Percentiles rank a stretch among this genome's conserved stretches.
Conservation (phyloP, 164 flowering plant species). For the Magnolia officinalis region DNA sequence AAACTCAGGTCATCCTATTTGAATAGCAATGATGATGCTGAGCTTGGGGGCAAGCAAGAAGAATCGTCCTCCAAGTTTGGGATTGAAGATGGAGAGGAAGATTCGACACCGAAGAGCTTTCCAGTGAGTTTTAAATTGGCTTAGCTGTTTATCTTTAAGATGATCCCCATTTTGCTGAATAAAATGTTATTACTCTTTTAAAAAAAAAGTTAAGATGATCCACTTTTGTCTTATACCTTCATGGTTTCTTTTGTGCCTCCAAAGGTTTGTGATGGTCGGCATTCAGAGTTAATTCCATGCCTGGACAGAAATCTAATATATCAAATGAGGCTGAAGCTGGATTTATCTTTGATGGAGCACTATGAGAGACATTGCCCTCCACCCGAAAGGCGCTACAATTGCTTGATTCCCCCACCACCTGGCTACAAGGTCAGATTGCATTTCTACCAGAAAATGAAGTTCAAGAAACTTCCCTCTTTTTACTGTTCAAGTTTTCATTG, state of each 20-base stretch:
- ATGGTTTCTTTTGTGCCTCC: neutral
- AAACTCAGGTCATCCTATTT: constrained; percentile 67
- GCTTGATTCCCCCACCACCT: constrained; percentile 82
- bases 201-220: too few species aligned
- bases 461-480: neutral
- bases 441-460: neutral
- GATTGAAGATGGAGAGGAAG: constrained; percentile 57
- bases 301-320: constrained; percentile 75
- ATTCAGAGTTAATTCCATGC: constrained; percentile 84
- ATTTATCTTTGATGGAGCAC: constrained; percentile 82
- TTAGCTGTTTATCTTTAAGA: neutral
- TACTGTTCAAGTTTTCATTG: neutral
- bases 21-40: constrained; percentile 76
- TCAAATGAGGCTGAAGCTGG: constrained; percentile 76
- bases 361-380: constrained; percentile 86
- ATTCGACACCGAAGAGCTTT: constrained; percentile 52
- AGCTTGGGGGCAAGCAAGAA: constrained; percentile 33
- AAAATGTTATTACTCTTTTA: too few species aligned
- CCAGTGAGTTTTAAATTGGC: constrained; percentile 54
- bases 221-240: too few species aligned
- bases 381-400: constrained; percentile 76
- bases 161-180: too few species aligned
- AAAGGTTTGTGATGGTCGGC: constrained; percentile 86
- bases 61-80: constrained; percentile 41
- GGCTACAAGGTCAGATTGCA: constrained; percentile 66